Conservation (phyloP, 164 flowering plant genomes). For the Macadamia integrifolia region DNA sequence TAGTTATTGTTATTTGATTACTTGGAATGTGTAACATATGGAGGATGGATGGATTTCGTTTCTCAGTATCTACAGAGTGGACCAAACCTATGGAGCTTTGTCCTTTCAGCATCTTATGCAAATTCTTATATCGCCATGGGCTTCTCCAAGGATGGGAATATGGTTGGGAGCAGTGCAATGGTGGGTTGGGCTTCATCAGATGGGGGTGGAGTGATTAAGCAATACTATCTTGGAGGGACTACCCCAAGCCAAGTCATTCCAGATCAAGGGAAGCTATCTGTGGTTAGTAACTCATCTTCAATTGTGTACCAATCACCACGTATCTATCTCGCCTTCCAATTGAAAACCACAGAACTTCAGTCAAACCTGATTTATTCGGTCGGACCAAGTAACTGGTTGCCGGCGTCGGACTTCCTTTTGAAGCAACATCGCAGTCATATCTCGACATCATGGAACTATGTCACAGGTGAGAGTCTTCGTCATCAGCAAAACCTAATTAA, state of each 20-base stretch:
- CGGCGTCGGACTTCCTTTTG: constrained; percentile 28
- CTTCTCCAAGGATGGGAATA: constrained; percentile 37
- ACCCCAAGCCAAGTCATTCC: constrained; percentile 25
- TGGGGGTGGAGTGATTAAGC: constrained; percentile 25
- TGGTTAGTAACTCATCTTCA: constrained; percentile 21
- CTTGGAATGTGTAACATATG: neutral
- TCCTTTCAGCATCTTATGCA: constrained; percentile 40
- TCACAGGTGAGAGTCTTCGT: constrained; percentile 34
- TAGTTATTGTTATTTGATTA: neutral
- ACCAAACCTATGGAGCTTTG: constrained; percentile 35
- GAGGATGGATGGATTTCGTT: neutral
- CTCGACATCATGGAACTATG: constrained; percentile 36
- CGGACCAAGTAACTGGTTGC: constrained; percentile 40
- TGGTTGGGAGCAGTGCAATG: constrained; percentile 45
- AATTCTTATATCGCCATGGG: constrained; percentile 37
- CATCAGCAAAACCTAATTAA: too few species aligned
- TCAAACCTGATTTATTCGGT: constrained; percentile 38
- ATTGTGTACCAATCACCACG: constrained; percentile 25
- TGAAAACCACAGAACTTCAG: constrained; percentile 28
- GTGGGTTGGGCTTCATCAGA: constrained; percentile 35
- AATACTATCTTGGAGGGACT: constrained; percentile 41
- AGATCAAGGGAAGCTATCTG: constrained; percentile 38
- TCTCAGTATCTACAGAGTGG: constrained; percentile 30
- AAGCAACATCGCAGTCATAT: constrained; percentile 29
- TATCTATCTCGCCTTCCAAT: constrained; percentile 48